phyloP scores from a whole-genome alignment of 441 rosid species.

The Erodium texanum region DNA sequence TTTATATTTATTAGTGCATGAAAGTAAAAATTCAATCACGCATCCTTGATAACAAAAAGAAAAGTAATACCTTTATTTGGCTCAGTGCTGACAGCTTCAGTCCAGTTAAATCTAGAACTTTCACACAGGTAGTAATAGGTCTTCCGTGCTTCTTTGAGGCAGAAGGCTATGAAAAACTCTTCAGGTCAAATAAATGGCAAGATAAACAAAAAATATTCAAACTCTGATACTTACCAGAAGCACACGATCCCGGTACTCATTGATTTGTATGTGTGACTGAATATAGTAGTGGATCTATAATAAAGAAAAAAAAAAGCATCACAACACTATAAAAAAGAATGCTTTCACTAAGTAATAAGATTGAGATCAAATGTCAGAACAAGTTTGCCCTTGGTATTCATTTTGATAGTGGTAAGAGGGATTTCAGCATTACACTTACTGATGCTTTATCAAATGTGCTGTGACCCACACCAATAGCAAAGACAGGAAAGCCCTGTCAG shows the following conservation, averaged over 20 bases:
- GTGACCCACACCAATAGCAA: constrained; percentile 69
- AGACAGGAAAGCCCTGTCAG: constrained; percentile 78
- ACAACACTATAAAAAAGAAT: constrained; percentile 6
- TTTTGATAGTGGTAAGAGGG: background rate
- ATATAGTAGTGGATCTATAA: constrained; percentile 74
- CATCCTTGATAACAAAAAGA: background rate
- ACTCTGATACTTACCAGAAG: constrained; percentile 52
- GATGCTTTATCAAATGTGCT: constrained; percentile 92
- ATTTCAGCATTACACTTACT: constrained; percentile 37
- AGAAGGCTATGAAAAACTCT: constrained; percentile 48
- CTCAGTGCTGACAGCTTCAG: constrained; percentile 70
- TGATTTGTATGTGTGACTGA: constrained; percentile 92
- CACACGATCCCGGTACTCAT: constrained; percentile 81
- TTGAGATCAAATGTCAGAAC: constrained; percentile 7
- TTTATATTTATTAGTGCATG: background rate
- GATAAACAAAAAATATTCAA: constrained; percentile 6
- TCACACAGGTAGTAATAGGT: constrained; percentile 74
- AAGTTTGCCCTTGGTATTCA: background rate
- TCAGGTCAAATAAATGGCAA: constrained; percentile 14
- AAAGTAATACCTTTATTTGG: constrained; percentile 84
- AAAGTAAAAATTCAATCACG: background rate
- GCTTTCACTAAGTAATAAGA: background rate
- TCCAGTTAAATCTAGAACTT: constrained; percentile 91
- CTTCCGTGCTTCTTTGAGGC: constrained; percentile 62
- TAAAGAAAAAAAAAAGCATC: constrained; percentile 12